Evolutionary conservation across 139 green algal genomes (phyloP).

Genomic region (Volvox reticuliferus): DNA sequence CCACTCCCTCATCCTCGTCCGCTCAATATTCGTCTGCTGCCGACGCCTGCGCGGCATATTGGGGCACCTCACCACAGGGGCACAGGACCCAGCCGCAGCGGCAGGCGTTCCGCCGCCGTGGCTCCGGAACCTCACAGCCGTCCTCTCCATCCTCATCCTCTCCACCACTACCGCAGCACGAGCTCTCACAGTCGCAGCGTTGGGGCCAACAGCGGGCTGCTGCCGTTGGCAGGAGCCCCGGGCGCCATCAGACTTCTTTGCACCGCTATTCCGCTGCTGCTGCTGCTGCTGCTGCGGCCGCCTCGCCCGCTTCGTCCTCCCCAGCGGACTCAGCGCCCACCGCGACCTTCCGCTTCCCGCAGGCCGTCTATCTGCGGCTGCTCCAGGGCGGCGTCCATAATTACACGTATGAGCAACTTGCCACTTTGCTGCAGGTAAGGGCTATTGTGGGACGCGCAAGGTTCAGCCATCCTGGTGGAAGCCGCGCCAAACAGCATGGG

Average conservation of each 20-base stretch:
- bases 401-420: slow-evolving; percentile 28
- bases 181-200: no score
- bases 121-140: background rate
- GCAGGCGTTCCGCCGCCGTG: background rate
- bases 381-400: background rate
- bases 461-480: no score
- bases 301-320: background rate
- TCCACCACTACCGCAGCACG: background rate
- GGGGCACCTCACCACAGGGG: no score
- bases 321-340: background rate
- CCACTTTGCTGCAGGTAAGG: slow-evolving; percentile 3
- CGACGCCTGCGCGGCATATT: background rate
- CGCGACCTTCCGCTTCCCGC: slow-evolving; percentile 16
- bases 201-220: no score
- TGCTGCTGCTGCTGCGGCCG: no score
- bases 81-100: background rate
- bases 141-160: background rate
- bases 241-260: no score
- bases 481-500: no score
- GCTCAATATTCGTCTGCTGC: background rate
- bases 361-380: slow-evolving; percentile 36
- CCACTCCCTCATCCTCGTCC: background rate
- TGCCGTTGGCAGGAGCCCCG: no score
- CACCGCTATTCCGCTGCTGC: no score
- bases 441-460: no score